Conservation (phyloP, 1,139 yeast species). For the Suhomyces bokatorum region DNA sequence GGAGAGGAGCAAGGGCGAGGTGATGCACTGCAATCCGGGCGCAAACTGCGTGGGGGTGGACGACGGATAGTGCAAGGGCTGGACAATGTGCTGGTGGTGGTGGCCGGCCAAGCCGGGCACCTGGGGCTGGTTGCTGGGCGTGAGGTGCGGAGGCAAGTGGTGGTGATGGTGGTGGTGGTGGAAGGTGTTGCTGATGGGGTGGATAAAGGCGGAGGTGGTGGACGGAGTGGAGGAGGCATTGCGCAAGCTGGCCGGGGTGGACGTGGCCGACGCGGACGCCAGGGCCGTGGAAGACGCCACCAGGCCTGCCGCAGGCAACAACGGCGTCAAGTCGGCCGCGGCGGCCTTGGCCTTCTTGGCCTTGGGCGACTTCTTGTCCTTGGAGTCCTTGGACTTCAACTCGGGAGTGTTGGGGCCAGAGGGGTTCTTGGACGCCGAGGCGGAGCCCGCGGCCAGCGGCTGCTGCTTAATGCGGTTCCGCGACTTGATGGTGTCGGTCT, state of each 20-base stretch:
- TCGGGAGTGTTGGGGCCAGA: slow-evolving; percentile 49
- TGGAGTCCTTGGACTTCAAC: slow-evolving; percentile 40
- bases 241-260: slow-evolving; percentile 8
- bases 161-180: slow-evolving; percentile 27
- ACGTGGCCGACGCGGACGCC: slow-evolving; percentile 8
- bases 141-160: slow-evolving; percentile 26
- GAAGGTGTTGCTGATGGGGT: slow-evolving; percentile 16
- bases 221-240: slow-evolving; percentile 7
- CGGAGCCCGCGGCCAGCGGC: slow-evolving; percentile 11
- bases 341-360: slow-evolving; percentile 25
- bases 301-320: slow-evolving; percentile 27
- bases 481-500: slow-evolving; percentile 89
- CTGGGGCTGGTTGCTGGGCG: slow-evolving; percentile 14
- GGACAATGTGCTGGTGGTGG: slow-evolving; percentile 36
- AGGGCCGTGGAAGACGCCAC: slow-evolving; percentile 11
- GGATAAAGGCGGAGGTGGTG: slow-evolving; percentile 13
- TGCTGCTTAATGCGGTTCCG: slow-evolving; percentile 74
- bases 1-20: slow-evolving; percentile 60
- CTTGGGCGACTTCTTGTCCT: slow-evolving; percentile 37
- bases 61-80: slow-evolving; percentile 65
- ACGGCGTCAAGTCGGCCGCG: slow-evolving; percentile 28
- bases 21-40: slow-evolving; percentile 60
- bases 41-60: slow-evolving; percentile 74
- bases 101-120: slow-evolving; percentile 10
- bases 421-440: slow-evolving; percentile 25